Percentiles rank a stretch among this genome's conserved stretches.
phyloP scores from a whole-genome alignment of 2,329 filamentous ascomycete species.

The Graphilbum ipis-grandicollis region DNA sequence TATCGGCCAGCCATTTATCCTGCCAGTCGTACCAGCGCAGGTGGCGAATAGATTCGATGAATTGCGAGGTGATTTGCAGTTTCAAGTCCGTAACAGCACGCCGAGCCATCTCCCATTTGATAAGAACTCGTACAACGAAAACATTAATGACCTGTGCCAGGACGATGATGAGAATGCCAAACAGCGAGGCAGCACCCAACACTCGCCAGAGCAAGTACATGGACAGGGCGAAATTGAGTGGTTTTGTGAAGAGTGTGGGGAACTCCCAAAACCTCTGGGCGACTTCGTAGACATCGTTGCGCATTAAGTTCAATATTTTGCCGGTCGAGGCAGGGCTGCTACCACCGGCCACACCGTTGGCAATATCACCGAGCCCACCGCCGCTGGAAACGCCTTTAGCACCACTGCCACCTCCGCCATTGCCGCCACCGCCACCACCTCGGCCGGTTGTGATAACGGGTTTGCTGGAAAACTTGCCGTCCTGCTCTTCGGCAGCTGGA shows the following conservation, averaged over 20 bases:
- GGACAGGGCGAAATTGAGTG: slow-evolving; percentile 59
- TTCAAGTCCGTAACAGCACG: slow-evolving; percentile 59
- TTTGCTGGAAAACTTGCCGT: slow-evolving; percentile 8
- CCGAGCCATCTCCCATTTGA: slow-evolving; percentile 54
- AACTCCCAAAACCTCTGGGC: slow-evolving; percentile 83
- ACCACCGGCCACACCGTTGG: slow-evolving; percentile 12
- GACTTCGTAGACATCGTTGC: slow-evolving; percentile 66
- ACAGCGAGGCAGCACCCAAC: slow-evolving; percentile 61
- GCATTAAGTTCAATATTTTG: slow-evolving; percentile 79
- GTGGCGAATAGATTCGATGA: slow-evolving; percentile 72
- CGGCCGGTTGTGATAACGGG: background rate
- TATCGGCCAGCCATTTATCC: slow-evolving; percentile 51
- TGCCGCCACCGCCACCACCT: background rate
- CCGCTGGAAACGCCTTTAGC: background rate
- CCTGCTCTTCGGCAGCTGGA: slow-evolving; percentile 12
- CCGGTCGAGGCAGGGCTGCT: slow-evolving; percentile 55
- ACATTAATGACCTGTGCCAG: slow-evolving; percentile 54
- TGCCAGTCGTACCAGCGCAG: slow-evolving; percentile 75
- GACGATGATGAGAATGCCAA: slow-evolving; percentile 54
- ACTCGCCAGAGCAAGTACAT: slow-evolving; percentile 59
- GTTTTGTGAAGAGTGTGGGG: slow-evolving; percentile 55
- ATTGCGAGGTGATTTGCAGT: slow-evolving; percentile 66
- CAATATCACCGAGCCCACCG: slow-evolving; percentile 2
- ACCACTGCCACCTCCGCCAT: background rate
- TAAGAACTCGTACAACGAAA: slow-evolving; percentile 44